Evolutionary conservation across 2,329 filamentous ascomycete genomes (phyloP), one percentile per base, ranked within the genome.

Genomic region (Epichloe bromicola): DNA sequence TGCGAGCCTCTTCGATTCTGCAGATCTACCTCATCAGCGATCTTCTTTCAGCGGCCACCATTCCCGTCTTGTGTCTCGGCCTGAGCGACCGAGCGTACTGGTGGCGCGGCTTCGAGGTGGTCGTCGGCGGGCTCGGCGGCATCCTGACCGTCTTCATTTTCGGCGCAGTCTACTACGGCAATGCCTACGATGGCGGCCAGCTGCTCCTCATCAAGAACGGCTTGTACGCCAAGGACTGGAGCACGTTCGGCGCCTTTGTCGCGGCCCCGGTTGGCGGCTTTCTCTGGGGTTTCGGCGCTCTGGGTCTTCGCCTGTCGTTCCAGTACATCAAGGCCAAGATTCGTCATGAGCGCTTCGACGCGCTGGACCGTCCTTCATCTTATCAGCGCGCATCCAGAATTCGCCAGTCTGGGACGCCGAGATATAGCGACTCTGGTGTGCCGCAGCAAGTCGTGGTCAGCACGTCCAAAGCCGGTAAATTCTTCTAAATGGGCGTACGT

Each of bases 1-100:
- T 91, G 51, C 83, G 82, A 62, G 81, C 82, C 7, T 85, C 86
- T 1, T 82, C 79, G 47, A 83, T 91, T 53, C 71, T 91, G 48
- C 85, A 88, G 65, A 89, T 91, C 64, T 91, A 87, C 70, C 75
- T 91, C 56, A 88, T 91, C 61, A 85, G 83, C 43, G 86, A 91
- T 62, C 75, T 93, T 7, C 78, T 93, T 53, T 88, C 85, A 15
- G 84, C 87, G 1, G 79, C 85, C 15, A 80, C 82, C 46, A 84
- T 93, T 49, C 87, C 87, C 0, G 82, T 86, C 11, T 71, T 93
- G 5, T 70, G 87, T 46, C 67, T 93, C n/a, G 87, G 87, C 0
- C 70, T 93, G 7, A 76, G 71, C 36, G 78, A 86, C 47, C 69
- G 68, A 43, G 85, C 85, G 65, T 86, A 85, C 68, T 89, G 79